Percentiles rank a stretch among this genome's conserved stretches.
Evolutionary conservation across 2,329 filamentous ascomycete genomes (phyloP).

Genomic region (Lecanicillium sp.): DNA sequence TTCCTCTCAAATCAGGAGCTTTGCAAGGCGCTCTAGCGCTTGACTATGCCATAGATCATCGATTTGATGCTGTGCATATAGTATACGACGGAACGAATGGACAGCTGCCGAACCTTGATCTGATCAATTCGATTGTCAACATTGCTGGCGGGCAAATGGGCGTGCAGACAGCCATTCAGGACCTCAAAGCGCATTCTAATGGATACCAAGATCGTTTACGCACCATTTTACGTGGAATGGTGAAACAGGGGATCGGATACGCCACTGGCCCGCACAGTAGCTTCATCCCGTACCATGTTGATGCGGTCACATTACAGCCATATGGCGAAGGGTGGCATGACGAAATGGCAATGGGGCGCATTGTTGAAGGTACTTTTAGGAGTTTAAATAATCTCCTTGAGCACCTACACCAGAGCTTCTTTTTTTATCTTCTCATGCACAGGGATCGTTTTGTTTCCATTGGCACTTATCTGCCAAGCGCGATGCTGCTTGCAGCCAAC

Average conservation of each 20-base stretch:
- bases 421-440: conserved; percentile 95
- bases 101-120: conserved; percentile 87
- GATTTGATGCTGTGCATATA: conserved; percentile 82
- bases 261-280: conserved; percentile 86
- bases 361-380: conserved; percentile 83
- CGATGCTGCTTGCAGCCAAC: conserved; percentile 92
- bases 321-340: conserved; percentile 92
- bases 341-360: conserved; percentile 88
- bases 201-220: conserved; percentile 72
- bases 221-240: conserved; percentile 88
- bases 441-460: conserved; percentile 93
- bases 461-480: conserved; percentile 90
- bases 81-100: conserved; percentile 95
- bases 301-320: conserved; percentile 87
- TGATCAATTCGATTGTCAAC: conserved; percentile 87
- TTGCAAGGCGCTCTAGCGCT: conserved; percentile 89
- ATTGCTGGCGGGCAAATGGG: conserved; percentile 91
- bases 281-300: conserved; percentile 96
- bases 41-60: conserved; percentile 78
- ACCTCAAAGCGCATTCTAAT: conserved; percentile 77
- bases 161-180: conserved; percentile 73
- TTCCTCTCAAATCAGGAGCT: conserved; percentile 86
- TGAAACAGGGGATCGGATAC: conserved; percentile 82
- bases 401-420: conserved; percentile 97
- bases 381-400: conserved; percentile 95